These are phyloP conservation scores for Cutaneotrichosporon mucoides DNA, from an alignment of 1,284 basidiomycete genomes.

Conservation along the genomic window DNA sequence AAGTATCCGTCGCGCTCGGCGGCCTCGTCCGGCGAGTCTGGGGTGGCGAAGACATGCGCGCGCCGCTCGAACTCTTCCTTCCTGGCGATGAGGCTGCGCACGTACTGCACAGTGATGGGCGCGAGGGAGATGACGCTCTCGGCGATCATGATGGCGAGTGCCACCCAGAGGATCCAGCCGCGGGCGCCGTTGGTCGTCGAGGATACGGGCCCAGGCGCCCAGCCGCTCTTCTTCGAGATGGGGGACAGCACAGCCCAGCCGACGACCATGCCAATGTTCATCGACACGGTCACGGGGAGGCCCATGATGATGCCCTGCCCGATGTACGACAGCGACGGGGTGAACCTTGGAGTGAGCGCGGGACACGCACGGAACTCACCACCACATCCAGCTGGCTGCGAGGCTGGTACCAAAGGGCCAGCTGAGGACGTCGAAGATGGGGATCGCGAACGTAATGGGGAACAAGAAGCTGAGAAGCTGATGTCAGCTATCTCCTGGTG, in stretches of 20 bases:
- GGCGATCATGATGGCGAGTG: conserved; percentile 86
- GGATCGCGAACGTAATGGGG: conserved; percentile 84
- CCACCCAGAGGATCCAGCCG: conserved; percentile 92
- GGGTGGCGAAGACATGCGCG: conserved; percentile 20
- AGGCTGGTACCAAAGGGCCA: conserved; percentile 56
- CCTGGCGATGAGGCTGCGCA: conserved; percentile 41
- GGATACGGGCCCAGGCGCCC: conserved; percentile 84
- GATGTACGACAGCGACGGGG: conserved; percentile 84
- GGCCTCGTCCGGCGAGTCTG: conserved; percentile 14
- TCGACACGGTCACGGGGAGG: conserved; percentile 85
- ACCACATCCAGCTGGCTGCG: conserved; percentile 88
- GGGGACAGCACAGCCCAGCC: conserved; percentile 92
- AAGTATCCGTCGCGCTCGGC: conserved; percentile 36
- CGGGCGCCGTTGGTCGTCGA: conserved; percentile 78
- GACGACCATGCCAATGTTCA: conserved; percentile 92
- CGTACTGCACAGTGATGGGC: conserved; percentile 54
- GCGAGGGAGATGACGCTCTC: conserved; percentile 82
- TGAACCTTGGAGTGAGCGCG: no score
- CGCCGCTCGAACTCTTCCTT: conserved; percentile 7
- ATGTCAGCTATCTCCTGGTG: conserved; percentile 3
- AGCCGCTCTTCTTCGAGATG: conserved; percentile 70
- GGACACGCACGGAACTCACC: no score
- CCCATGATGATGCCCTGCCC: conserved; percentile 99
- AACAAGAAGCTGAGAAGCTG: conserved; percentile 67
- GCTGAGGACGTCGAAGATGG: conserved; percentile 68